Evolutionary conservation across 2,329 filamentous ascomycete species (phyloP), one percentile per base, ranked within the genome.

Genomic region (Verticillium nonalfalfae): DNA sequence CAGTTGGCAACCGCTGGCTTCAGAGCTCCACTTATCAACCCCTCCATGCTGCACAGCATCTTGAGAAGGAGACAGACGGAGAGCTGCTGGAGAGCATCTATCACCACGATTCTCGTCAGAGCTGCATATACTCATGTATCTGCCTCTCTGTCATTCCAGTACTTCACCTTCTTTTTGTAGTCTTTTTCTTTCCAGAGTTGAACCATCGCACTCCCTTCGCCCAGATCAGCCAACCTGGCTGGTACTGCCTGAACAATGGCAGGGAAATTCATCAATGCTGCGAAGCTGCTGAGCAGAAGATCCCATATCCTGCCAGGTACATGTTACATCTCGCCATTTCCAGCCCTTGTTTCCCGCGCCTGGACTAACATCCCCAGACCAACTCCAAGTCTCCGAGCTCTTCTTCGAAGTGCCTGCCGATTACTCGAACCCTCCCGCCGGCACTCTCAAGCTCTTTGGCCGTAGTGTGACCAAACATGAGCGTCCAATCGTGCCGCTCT

Each of bases 381-480:
- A 88, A 71, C 80, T 96, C 56, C 81, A 84, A 63, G 84, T 96
- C 63, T 90, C 90, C 2, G 93, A 97, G 73, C 83, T 94, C 69
- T 90, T 92, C 79, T 97, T 97, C 75, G 84, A 91, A 66, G 93
- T 97, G 11, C 93, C 93, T 3, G 82, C 91, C 64, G 90, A 96
- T 77, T 90, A 96, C 74, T 76, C 77, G 64, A 83, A 87, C 60
- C 86, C 86, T 1, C 72, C 78, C 3, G 78, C 80, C 35, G 84
- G 83, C 57, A 85, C 79, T 5, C 81, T 97, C 64, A 85, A 84
- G 60, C 79, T 97, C 39, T 97, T 97, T 73, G 93, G 85, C 38
- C 88, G 92, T 59, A 89, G 85, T 59, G 90, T 89, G 15, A 79
- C 83, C 60, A 90, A 87, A 67, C 78, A 87, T 62, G 87, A 92